Evolutionary conservation across 352 stramenopile species (phyloP).

Genomic region (Phytopythium chamaehyphon): DNA sequence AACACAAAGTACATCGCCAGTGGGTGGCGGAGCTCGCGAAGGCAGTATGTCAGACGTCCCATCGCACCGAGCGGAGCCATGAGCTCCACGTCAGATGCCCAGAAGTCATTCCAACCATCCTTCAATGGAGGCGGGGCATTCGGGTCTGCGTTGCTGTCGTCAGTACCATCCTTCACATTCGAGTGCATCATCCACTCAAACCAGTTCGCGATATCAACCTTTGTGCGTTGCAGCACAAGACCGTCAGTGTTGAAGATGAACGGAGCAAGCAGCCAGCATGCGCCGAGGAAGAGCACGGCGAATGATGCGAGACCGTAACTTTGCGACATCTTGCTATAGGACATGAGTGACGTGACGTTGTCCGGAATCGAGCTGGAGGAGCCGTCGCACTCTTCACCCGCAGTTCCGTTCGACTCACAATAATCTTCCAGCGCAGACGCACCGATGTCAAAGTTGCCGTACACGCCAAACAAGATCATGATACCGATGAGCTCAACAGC

Average conservation of each 20-base stretch:
- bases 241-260: conserved; percentile 90
- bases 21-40: conserved; percentile 75
- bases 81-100: conserved; percentile 61
- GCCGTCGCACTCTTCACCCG: conserved; percentile 49
- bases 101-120: conserved; percentile 77
- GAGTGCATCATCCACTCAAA: conserved; percentile 81
- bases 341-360: conserved; percentile 64
- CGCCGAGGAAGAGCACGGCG: conserved; percentile 73
- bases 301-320: conserved; percentile 81
- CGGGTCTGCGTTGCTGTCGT: conserved; percentile 35
- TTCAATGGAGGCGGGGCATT: conserved; percentile 40
- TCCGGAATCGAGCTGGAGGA: conserved; percentile 44
- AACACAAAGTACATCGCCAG: conserved; percentile 85
- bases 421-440: conserved; percentile 33
- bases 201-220: conserved; percentile 78
- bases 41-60: conserved; percentile 67
- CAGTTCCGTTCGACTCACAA: conserved; percentile 31
- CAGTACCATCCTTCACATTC: conserved; percentile 34
- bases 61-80: conserved; percentile 64
- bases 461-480: conserved; percentile 81
- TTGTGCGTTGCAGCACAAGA: conserved; percentile 80
- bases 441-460: conserved; percentile 76
- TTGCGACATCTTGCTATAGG: conserved; percentile 56
- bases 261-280: conserved; percentile 78
- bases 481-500: conserved; percentile 81